Evolutionary conservation across 192 early-diverging fungal genomes (phyloP), one percentile per base, ranked within the genome.

Genomic region (Podila clonocystis): DNA sequence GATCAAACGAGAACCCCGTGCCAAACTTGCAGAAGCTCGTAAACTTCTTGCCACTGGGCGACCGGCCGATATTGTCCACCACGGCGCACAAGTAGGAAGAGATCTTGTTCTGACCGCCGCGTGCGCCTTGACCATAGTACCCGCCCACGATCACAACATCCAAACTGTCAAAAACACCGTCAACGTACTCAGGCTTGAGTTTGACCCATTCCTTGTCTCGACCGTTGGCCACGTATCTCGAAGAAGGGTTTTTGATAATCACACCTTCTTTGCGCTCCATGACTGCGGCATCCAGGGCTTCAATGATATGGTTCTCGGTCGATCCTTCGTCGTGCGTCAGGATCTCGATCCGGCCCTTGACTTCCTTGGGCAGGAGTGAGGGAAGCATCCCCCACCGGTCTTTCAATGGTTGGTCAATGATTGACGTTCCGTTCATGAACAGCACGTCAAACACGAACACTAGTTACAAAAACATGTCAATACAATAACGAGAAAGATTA

Each of bases 181-280:
- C 91, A 15, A 95, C 77, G 74, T 94, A 96, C 19, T 96, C 94
- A 0, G 94, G 91, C 67, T 92, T 96, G 19, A 96, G 67, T 65
- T 96, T 96, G 31, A 95, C 63, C 94, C 94, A 96, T 26, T 85
- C 80, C 22, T 84, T 57, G 22, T 78, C 70, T 17, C 90, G 84
- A 59, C 84, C 84, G 29, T 88, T 82, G 15, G 85, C 84, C 5
- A 70, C 60, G 78, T 96, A 96, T 5, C 29, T 31, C 11, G 87
- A 84, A 8, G 62, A 52, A 4, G 94, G 94, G 50, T 92, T 86
- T 68, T 96, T 96, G 36, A 96, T 77, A 45, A 94, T 86, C 50
- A 96, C 82, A 0, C 89, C 89, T 76, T 89, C 88, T 66, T 86
- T 71, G 58, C 87, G 86, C 31, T 74, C 86, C 82, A 62, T 72